phyloP scores from a whole-genome alignment of 805 yeast genomes.

The Suhomyces sp. region DNA sequence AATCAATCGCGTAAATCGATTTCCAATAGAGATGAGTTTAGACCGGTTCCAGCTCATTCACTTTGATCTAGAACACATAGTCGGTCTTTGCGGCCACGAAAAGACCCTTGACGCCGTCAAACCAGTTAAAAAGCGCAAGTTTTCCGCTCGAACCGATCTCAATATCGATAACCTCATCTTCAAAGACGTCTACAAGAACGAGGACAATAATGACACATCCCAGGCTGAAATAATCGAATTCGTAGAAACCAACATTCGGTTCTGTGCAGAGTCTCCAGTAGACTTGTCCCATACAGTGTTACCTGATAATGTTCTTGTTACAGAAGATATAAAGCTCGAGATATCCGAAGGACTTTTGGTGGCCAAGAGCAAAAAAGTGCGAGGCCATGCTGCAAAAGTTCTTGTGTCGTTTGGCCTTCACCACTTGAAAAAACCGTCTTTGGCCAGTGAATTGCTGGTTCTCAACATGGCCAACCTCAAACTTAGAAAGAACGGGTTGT shows the following conservation, averaged over 20 bases:
- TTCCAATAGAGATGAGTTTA: neutral
- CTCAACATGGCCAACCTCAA: conserved; percentile 10
- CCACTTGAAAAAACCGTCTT: neutral
- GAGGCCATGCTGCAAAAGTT: conserved; percentile 8
- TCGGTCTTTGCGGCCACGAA: conserved; percentile 4
- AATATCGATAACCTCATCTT: conserved; percentile 16
- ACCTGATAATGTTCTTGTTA: conserved; percentile 6
- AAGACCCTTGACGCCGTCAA: neutral
- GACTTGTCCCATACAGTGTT: neutral
- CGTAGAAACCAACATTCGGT: conserved; percentile 9
- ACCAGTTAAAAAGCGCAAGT: conserved; percentile 9
- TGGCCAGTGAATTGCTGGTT: conserved; percentile 14
- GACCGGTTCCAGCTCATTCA: conserved; percentile 11
- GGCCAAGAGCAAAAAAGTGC: conserved; percentile 7
- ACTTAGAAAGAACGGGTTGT: conserved; percentile 10
- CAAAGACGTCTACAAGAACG: conserved; percentile 10
- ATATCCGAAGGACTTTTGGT: conserved; percentile 8
- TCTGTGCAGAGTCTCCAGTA: conserved; percentile 11
- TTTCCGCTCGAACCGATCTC: conserved; percentile 5
- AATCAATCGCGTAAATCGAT: neutral
- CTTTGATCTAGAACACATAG: conserved; percentile 12
- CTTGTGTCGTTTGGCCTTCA: conserved; percentile 13
- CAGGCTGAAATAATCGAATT: conserved; percentile 8
- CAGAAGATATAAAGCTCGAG: conserved; percentile 14
- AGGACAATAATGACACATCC: conserved; percentile 1